These are phyloP conservation scores for Fusarium sp. DNA, from an alignment of 2,329 filamentous ascomycete species.

Conservation along the genomic window DNA sequence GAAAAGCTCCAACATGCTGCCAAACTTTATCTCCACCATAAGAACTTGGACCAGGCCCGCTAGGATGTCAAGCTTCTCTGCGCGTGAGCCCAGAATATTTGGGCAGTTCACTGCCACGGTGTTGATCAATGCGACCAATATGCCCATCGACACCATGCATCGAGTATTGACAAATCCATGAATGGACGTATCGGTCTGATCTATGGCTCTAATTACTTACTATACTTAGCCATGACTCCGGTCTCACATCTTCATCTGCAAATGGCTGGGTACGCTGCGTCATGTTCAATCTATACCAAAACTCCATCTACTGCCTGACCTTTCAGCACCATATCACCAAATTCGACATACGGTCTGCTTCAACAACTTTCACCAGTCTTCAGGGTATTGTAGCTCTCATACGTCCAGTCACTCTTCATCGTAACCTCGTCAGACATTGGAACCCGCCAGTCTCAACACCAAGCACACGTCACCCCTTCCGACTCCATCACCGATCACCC, in stretches of 20 bases:
- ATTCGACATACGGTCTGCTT: too few relatives aligned
- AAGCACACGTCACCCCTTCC: neutral
- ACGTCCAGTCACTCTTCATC: neutral
- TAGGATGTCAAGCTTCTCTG: neutral
- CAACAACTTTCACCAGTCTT: neutral
- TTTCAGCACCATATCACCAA: neutral
- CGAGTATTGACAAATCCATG: too few relatives aligned
- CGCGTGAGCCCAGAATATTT: too few relatives aligned
- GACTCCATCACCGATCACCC: neutral
- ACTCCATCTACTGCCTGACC: neutral
- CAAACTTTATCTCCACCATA: neutral
- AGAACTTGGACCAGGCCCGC: neutral
- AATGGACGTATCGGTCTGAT: neutral
- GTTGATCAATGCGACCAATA: neutral
- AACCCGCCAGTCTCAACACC: neutral
- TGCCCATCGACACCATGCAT: too few relatives aligned
- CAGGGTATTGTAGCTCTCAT: neutral
- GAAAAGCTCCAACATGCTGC: neutral
- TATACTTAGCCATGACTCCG: too few relatives aligned
- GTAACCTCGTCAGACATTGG: rapidly evolving
- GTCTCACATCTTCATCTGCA: neutral
- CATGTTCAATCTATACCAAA: neutral
- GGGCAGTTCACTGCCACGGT: neutral
- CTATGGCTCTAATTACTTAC: too few relatives aligned
- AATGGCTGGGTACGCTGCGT: neutral